Percentiles rank a stretch among this genome's conserved stretches.
Evolutionary conservation across 805 yeast genomes (phyloP).

Genomic region (Blastobotrys muscicola): DNA sequence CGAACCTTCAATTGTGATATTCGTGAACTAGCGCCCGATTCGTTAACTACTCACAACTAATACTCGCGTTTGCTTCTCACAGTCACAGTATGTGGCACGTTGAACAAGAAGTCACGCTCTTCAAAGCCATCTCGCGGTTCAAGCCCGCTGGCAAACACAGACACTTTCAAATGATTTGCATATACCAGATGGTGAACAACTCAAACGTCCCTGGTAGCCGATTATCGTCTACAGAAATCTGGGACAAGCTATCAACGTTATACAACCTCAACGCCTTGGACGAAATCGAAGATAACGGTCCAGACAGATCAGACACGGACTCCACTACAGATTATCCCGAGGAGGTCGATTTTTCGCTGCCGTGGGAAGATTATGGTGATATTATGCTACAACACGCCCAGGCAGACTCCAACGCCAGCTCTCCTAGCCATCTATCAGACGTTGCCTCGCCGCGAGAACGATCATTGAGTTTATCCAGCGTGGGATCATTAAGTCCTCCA

Average conservation of each 20-base stretch:
- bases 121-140: constrained; percentile 51
- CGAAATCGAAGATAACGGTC: constrained; percentile 32
- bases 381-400: constrained; percentile 32
- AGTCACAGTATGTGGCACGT: constrained; percentile 37
- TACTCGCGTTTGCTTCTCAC: too few species aligned
- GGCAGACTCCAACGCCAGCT: constrained; percentile 15
- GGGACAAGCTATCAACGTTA: constrained; percentile 43
- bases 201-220: constrained; percentile 15
- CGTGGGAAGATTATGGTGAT: constrained; percentile 39
- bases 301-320: constrained; percentile 3
- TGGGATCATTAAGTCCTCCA: too few species aligned
- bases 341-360: constrained; percentile 29
- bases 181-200: constrained; percentile 22
- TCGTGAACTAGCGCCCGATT: too few species aligned
- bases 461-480: not conserved
- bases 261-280: constrained; percentile 55
- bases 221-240: constrained; percentile 42
- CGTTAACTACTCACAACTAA: too few species aligned
- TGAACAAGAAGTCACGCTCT: constrained; percentile 53
- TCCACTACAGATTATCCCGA: constrained; percentile 5
- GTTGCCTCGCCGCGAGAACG: not conserved
- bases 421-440: constrained; percentile 1
- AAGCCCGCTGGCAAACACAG: constrained; percentile 55
- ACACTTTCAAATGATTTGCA: constrained; percentile 29
- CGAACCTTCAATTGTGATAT: too few species aligned